Conservation (phyloP, 768 basidiomycete species). For the Leucocoprinus leucothites region DNA sequence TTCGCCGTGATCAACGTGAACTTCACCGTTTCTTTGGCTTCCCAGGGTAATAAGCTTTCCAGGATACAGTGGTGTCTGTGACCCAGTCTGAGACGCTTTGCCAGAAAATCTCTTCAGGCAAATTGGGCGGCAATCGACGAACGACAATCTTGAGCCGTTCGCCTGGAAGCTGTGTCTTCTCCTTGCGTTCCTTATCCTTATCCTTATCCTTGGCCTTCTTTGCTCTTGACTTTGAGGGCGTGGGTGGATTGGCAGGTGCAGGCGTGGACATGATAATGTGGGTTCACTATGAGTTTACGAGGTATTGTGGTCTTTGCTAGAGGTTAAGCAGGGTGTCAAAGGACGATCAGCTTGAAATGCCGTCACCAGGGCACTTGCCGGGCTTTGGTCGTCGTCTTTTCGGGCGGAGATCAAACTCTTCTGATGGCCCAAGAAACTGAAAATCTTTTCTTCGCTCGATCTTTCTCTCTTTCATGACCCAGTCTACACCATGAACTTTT, state of each 20-base stretch:
- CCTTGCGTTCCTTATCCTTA: slow-evolving; percentile 31
- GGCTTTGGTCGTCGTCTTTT: too few relatives aligned
- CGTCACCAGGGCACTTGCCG: too few relatives aligned
- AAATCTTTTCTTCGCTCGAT: neutral
- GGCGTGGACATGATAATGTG: slow-evolving; percentile 8
- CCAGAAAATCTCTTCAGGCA: slow-evolving; percentile 95
- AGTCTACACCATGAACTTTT: neutral
- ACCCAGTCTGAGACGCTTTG: slow-evolving; percentile 86
- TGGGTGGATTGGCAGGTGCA: slow-evolving; percentile 17
- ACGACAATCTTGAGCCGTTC: slow-evolving; percentile 86
- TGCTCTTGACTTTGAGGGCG: slow-evolving; percentile 26
- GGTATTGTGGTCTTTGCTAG: too few relatives aligned
- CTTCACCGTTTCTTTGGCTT: slow-evolving; percentile 70
- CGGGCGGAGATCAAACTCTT: slow-evolving; percentile 23
- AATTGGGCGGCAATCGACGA: slow-evolving; percentile 83
- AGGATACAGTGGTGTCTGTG: slow-evolving; percentile 62
- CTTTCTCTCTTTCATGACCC: neutral
- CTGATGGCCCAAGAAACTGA: neutral
- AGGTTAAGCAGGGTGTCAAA: too few relatives aligned
- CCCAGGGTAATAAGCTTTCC: slow-evolving; percentile 66
- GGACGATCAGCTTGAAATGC: too few relatives aligned
- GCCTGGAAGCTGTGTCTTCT: slow-evolving; percentile 27
- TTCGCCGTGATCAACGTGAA: slow-evolving; percentile 6
- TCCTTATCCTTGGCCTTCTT: slow-evolving; percentile 36
- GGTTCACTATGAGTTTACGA: too few relatives aligned